Conservation (phyloP, 164 flowering plant genomes). For the Vitis rupestris region DNA sequence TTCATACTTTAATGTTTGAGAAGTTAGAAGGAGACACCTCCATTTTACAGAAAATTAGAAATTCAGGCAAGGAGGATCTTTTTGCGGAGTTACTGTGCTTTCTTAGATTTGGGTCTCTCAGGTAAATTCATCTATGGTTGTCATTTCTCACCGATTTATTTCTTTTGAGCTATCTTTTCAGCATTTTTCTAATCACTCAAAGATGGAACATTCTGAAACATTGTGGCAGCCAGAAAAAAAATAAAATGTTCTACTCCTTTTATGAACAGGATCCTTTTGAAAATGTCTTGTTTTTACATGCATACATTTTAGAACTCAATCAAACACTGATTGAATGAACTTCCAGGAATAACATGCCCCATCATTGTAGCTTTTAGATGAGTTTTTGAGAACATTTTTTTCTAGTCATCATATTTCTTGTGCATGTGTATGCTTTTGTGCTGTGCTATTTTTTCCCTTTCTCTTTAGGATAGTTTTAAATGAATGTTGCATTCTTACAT, state of each 20-base stretch:
- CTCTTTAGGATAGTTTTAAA: background rate
- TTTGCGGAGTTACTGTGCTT: slow-evolving; percentile 69
- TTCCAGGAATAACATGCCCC: background rate
- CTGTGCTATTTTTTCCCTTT: background rate
- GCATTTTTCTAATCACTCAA: background rate
- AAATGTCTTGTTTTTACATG: background rate
- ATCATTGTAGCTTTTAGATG: background rate
- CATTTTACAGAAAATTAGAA: slow-evolving; percentile 53
- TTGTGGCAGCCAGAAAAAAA: no score
- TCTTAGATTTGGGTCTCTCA: slow-evolving; percentile 65
- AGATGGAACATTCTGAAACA: no score
- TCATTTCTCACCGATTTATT: background rate
- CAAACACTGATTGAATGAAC: background rate
- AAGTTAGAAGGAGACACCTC: slow-evolving; percentile 53
- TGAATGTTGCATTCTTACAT: background rate
- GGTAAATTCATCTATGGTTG: slow-evolving; percentile 37
- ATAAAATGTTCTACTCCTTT: background rate
- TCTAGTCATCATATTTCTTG: background rate
- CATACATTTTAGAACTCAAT: background rate
- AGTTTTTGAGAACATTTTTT: background rate
- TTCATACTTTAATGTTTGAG: slow-evolving; percentile 38
- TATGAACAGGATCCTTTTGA: background rate
- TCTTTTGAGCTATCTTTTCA: background rate
- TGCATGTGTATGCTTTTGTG: background rate
- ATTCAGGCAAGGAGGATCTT: slow-evolving; percentile 82